Conservation (phyloP, 2,329 filamentous ascomycete species). For the Talaromyces pinophilus region DNA sequence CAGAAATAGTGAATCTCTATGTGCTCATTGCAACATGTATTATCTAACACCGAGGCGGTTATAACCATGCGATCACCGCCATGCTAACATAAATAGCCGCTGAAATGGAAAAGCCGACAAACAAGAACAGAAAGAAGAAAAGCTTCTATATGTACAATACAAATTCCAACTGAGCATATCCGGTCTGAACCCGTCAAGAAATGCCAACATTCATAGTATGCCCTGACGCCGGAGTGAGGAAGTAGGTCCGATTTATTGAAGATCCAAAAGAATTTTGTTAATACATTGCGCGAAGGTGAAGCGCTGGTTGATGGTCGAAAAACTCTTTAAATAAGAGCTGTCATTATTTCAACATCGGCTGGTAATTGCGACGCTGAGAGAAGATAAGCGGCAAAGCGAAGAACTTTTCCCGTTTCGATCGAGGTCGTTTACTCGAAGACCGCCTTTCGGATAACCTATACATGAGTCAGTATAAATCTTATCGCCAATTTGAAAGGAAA, state of each 20-base stretch:
- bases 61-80: conserved; percentile 21
- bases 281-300: conserved; percentile 27
- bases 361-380: conserved; percentile 15
- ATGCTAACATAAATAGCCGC: conserved; percentile 24
- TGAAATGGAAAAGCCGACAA: conserved; percentile 16
- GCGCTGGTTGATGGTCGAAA: conserved; percentile 27
- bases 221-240: conserved; percentile 49
- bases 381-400: conserved; percentile 21
- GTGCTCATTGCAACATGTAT: conserved; percentile 24
- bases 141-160: conserved; percentile 47
- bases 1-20: background rate
- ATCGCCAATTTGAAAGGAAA: conserved; percentile 22
- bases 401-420: background rate
- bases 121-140: conserved; percentile 21
- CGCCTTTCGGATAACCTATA: conserved; percentile 54
- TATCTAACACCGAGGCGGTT: conserved; percentile 16
- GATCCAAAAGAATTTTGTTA: conserved; percentile 30
- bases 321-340: conserved; percentile 10
- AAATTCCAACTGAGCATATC: conserved; percentile 43
- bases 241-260: conserved; percentile 34
- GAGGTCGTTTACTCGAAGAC: conserved; percentile 45
- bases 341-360: background rate
- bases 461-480: conserved; percentile 18
- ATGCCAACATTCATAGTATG: conserved; percentile 40
- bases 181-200: conserved; percentile 42